These are phyloP conservation scores for Aquilaria agallochum DNA, from an alignment of 441 rosid species.

Conservation along the genomic window DNA sequence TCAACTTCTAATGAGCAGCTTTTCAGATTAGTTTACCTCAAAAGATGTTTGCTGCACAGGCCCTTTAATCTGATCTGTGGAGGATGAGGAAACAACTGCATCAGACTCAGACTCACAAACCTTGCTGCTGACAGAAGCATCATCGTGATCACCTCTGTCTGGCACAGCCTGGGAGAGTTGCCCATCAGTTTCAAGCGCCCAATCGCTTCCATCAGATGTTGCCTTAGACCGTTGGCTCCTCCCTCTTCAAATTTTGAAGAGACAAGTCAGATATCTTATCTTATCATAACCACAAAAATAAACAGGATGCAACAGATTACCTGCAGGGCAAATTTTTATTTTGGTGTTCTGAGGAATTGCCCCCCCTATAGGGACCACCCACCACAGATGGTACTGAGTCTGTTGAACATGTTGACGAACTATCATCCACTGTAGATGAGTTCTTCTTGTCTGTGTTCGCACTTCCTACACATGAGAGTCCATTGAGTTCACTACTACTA, in stretches of 20 bases:
- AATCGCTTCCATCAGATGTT: constrained; percentile 34
- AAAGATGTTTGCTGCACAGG: constrained; percentile 31
- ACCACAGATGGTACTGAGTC: constrained; percentile 81
- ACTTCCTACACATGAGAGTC: constrained; percentile 52
- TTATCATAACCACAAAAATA: constrained; percentile 6
- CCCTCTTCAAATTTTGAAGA: constrained; percentile 40
- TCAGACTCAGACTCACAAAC: constrained; percentile 45
- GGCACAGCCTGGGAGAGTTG: constrained; percentile 40
- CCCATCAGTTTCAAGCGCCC: constrained; percentile 48
- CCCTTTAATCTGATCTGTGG: constrained; percentile 32
- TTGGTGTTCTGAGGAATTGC: constrained; percentile 41
- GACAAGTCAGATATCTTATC: constrained; percentile 13
- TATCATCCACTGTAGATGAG: constrained; percentile 70
- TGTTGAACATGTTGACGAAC: constrained; percentile 97
- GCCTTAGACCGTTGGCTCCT: constrained; percentile 46
- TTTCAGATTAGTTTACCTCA: constrained; percentile 3
- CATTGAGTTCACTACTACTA: constrained; percentile 48
- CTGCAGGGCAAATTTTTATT: constrained; percentile 57
- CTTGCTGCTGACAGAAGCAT: constrained; percentile 36
- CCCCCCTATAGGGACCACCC: constrained; percentile 61
- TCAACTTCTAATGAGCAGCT: neutral
- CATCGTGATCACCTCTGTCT: constrained; percentile 37
- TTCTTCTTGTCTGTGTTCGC: constrained; percentile 60
- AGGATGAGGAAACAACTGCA: constrained; percentile 35
- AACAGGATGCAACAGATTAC: constrained; percentile 30